phyloP scores from a whole-genome alignment of 176 grass and related monocot genomes.

The Carex myosuroides region DNA sequence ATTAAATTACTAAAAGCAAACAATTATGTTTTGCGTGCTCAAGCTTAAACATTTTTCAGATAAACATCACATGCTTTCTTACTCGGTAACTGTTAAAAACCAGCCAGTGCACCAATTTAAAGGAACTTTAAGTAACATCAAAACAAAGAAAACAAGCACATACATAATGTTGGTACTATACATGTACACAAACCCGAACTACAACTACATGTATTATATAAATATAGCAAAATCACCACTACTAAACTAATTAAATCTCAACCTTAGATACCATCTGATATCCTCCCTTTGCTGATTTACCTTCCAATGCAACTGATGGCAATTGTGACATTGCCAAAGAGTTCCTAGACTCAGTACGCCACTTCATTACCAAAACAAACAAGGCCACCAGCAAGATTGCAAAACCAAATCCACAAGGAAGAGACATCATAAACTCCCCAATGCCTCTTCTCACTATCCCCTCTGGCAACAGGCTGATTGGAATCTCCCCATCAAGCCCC shows the following conservation, averaged over 20 bases:
- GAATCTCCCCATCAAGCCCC: slow-evolving; percentile 49
- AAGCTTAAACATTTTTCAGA: neutral
- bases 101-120: neutral
- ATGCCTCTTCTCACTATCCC: slow-evolving; percentile 44
- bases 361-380: slow-evolving; percentile 51
- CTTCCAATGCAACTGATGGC: neutral
- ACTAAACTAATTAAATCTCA: slow-evolving; percentile 1
- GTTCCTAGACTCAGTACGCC: slow-evolving; percentile 43
- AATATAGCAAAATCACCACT: neutral
- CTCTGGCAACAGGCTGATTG: slow-evolving; percentile 37
- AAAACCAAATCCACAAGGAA: slow-evolving; percentile 66
- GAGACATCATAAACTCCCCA: slow-evolving; percentile 55
- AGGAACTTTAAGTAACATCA: neutral
- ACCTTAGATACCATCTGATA: slow-evolving; percentile 25
- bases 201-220: neutral
- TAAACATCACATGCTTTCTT: neutral
- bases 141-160: neutral
- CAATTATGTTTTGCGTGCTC: neutral
- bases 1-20: neutral
- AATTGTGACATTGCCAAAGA: neutral
- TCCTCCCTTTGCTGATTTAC: slow-evolving; percentile 1
- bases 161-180: neutral
- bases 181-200: neutral
- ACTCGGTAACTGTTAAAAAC: neutral
- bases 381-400: slow-evolving; percentile 40